Evolutionary conservation across 495 filamentous ascomycete genomes (phyloP).

Genomic region (Penicillium ochrochloron): DNA sequence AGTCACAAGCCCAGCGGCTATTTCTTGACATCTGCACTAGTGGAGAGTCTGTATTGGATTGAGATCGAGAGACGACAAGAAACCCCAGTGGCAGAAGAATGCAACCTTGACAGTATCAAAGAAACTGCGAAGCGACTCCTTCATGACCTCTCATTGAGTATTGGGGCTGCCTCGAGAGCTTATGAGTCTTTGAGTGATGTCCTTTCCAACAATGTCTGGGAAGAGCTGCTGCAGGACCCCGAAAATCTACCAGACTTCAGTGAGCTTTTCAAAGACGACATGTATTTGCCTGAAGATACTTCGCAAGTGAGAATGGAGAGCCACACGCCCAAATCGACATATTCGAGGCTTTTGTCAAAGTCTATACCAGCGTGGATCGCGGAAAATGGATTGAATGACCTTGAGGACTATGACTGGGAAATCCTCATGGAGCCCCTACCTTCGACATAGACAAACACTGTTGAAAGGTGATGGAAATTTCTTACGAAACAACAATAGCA

Average conservation of each 20-base stretch:
- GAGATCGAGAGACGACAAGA: not conserved
- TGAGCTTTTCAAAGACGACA: conserved; percentile 1
- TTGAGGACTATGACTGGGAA: not conserved
- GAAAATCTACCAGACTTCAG: conserved; percentile 1
- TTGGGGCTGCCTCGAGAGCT: not conserved
- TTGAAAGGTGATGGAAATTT: not conserved
- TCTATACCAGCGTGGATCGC: not conserved
- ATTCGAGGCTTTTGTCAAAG: not conserved
- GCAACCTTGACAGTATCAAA: not conserved
- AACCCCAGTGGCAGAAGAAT: not conserved
- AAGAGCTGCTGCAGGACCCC: not conserved
- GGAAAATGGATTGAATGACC: not conserved
- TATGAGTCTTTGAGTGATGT: conserved; percentile 2
- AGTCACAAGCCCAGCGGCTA: conserved; percentile 7
- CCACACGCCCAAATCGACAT: not conserved
- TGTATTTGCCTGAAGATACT: not conserved
- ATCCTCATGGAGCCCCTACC: not conserved
- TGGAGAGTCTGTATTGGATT: conserved; percentile 4
- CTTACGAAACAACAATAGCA: not conserved
- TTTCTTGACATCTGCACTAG: conserved; percentile 1
- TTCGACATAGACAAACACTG: not conserved
- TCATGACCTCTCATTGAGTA: not conserved
- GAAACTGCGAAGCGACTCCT: not conserved
- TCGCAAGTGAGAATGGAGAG: not conserved
- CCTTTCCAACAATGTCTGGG: not conserved